phyloP scores from a whole-genome alignment of 768 basidiomycete genomes.

The Solioccasus polychromus region DNA sequence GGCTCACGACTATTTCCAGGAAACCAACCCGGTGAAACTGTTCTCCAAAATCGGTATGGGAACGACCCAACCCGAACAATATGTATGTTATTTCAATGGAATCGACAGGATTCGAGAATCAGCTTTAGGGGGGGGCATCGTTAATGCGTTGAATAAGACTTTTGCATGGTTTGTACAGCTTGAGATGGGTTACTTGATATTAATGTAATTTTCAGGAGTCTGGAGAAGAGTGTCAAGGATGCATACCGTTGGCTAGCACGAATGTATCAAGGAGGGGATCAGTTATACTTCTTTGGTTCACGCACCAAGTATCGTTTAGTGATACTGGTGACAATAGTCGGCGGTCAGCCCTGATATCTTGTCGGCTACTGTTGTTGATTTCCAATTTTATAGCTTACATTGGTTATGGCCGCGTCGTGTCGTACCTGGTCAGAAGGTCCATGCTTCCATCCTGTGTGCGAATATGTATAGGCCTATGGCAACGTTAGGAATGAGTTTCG shows the following conservation, averaged over 20 bases:
- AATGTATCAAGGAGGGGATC: slow-evolving; percentile 31
- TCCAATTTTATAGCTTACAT: slow-evolving; percentile 11
- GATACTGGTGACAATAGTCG: slow-evolving; percentile 14
- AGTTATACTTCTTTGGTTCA: slow-evolving; percentile 36
- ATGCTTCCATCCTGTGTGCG: slow-evolving; percentile 22
- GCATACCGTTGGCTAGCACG: slow-evolving; percentile 35
- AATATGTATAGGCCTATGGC: slow-evolving; percentile 20
- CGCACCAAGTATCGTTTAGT: slow-evolving; percentile 19
- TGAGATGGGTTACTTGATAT: too few relatives aligned
- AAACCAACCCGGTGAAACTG: too few relatives aligned
- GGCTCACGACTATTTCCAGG: too few relatives aligned
- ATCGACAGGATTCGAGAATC: slow-evolving; percentile 30
- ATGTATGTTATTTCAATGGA: slow-evolving; percentile 34
- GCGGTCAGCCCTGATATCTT: slow-evolving; percentile 9
- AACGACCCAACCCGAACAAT: slow-evolving; percentile 15
- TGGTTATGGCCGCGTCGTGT: slow-evolving; percentile 23
- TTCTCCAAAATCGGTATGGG: slow-evolving; percentile 14
- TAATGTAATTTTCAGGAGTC: too few relatives aligned
- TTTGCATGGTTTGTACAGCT: too few relatives aligned
- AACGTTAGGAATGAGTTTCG: slow-evolving; percentile 21
- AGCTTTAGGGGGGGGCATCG: slow-evolving; percentile 17
- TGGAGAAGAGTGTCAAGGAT: neutral
- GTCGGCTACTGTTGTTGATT: neutral
- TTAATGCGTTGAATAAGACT: too few relatives aligned
- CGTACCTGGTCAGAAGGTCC: slow-evolving; percentile 26